Conservation (phyloP, 805 yeast genomes). For the Candida peoriensis region DNA sequence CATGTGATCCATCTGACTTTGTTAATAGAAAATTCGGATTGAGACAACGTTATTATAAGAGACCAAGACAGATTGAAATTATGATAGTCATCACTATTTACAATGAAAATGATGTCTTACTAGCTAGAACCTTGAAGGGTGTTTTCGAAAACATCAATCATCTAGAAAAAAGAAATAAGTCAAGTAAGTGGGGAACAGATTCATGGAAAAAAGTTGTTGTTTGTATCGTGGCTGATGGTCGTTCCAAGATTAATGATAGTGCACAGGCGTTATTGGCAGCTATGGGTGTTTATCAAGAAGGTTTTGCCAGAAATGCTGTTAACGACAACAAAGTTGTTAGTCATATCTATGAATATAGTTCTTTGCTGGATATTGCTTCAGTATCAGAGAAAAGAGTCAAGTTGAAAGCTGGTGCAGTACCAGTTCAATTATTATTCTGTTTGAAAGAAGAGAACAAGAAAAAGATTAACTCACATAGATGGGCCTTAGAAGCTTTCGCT, state of each 20-base stretch:
- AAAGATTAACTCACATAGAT: conserved; percentile 92
- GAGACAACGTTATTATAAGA: conserved; percentile 73
- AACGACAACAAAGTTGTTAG: conserved; percentile 77
- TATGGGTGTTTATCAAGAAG: conserved; percentile 90
- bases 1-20: conserved; percentile 83
- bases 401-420: conserved; percentile 63
- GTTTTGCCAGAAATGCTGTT: conserved; percentile 88
- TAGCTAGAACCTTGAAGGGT: conserved; percentile 86
- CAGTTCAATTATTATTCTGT: conserved; percentile 86
- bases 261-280: conserved; percentile 79
- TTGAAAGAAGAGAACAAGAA: conserved; percentile 83
- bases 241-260: conserved; percentile 74
- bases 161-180: conserved; percentile 57
- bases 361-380: conserved; percentile 78
- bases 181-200: conserved; percentile 87
- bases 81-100: conserved; percentile 85
- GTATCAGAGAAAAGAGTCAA: conserved; percentile 61
- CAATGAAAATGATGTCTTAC: conserved; percentile 77
- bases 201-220: conserved; percentile 95
- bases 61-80: conserved; percentile 79
- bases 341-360: conserved; percentile 90
- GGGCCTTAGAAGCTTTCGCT: conserved; percentile 94
- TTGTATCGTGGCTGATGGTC: conserved; percentile 86
- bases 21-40: conserved; percentile 60
- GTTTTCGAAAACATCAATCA: conserved; percentile 83